A percentile compares a stretch with the other conserved stretches of the same genome.
phyloP scores from a whole-genome alignment of 495 filamentous ascomycete species.

The Penicillium lividum region DNA sequence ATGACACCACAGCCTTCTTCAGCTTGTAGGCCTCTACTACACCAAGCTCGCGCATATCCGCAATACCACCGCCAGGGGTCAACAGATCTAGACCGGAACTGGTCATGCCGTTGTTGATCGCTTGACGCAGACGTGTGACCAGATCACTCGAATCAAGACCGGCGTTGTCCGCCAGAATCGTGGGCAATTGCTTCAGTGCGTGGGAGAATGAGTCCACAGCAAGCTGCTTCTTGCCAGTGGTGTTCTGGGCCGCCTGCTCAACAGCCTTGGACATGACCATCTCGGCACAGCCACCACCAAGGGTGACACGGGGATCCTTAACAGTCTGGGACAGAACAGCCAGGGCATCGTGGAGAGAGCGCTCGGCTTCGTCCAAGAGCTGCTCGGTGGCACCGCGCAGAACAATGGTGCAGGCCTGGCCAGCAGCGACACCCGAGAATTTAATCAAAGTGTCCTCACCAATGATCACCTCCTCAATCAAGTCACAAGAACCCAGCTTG shows the following conservation, averaged over 20 bases:
- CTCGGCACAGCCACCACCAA: slow-evolving; percentile 95
- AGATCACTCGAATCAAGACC: slow-evolving; percentile 94
- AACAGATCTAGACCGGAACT: slow-evolving; percentile 87
- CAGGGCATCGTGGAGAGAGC: slow-evolving; percentile 92
- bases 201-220: slow-evolving; percentile 88
- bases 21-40: slow-evolving; percentile 99
- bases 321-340: slow-evolving; percentile 97
- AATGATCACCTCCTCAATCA: slow-evolving; percentile 97
- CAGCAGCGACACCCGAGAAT: slow-evolving; percentile 94
- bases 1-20: slow-evolving; percentile 93
- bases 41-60: slow-evolving; percentile 93
- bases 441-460: slow-evolving; percentile 96
- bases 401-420: slow-evolving; percentile 94
- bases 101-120: slow-evolving; percentile 90
- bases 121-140: slow-evolving; percentile 85
- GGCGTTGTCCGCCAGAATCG: slow-evolving; percentile 96
- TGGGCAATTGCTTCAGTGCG: slow-evolving; percentile 89
- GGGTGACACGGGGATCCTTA: slow-evolving; percentile 87
- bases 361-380: slow-evolving; percentile 93
- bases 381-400: slow-evolving; percentile 96
- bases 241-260: slow-evolving; percentile 88
- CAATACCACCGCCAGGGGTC: slow-evolving; percentile 87
- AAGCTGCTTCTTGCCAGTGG: slow-evolving; percentile 93
- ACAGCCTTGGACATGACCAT: slow-evolving; percentile 99
- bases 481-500: slow-evolving; percentile 90